A percentile compares a stretch with the other conserved stretches of the same genome.
phyloP scores from a whole-genome alignment of 1,139 yeast genomes.

The Pichia sp. region DNA sequence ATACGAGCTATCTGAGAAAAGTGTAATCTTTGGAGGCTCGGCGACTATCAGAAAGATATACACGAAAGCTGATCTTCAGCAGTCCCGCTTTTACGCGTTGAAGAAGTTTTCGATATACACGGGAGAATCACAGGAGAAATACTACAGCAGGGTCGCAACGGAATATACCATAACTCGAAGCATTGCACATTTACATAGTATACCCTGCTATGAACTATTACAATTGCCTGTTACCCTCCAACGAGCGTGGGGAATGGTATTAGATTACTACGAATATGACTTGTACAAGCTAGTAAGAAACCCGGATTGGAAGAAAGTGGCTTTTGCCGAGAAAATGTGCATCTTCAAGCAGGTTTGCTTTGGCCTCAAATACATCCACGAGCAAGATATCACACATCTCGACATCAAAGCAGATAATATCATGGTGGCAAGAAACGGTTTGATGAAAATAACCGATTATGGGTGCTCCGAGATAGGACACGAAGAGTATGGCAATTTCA shows the following conservation, averaged over 20 bases:
- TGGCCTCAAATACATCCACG: constrained; percentile 53
- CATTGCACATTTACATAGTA: constrained; percentile 51
- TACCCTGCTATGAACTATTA: constrained; percentile 51
- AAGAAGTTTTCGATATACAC: constrained; percentile 60
- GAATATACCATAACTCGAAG: constrained; percentile 60
- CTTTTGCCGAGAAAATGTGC: constrained; percentile 51
- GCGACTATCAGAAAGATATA: constrained; percentile 45
- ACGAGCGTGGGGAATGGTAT: constrained; percentile 73
- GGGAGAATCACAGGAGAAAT: constrained; percentile 54
- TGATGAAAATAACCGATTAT: constrained; percentile 69
- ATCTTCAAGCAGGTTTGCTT: constrained; percentile 55
- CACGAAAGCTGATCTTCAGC: constrained; percentile 7
- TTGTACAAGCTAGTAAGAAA: constrained; percentile 42
- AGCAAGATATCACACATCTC: constrained; percentile 54
- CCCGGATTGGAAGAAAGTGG: constrained; percentile 43
- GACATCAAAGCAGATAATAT: constrained; percentile 68
- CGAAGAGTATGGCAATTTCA: constrained; percentile 48
- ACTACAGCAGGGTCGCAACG: constrained; percentile 58
- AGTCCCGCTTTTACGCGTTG: constrained; percentile 46
- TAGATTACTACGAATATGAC: constrained; percentile 62
- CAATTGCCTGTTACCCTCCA: constrained; percentile 57
- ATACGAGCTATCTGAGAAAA: constrained; percentile 36
- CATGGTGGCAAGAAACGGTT: constrained; percentile 51
- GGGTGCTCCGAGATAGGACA: constrained; percentile 70
- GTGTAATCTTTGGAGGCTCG: constrained; percentile 69